phyloP scores from a whole-genome alignment of 306 rosid species.

The Castanea sativa region DNA sequence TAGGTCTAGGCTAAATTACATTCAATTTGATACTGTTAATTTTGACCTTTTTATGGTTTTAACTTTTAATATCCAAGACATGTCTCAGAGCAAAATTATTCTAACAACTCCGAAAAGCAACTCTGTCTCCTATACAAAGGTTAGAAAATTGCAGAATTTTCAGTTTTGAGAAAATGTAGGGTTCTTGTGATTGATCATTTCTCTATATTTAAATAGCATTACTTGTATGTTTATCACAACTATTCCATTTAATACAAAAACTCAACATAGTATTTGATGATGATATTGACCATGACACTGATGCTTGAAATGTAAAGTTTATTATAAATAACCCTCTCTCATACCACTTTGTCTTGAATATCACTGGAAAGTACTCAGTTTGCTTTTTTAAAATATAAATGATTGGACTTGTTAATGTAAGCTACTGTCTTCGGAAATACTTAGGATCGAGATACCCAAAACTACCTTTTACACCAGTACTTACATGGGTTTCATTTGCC shows the following conservation, averaged over 20 bases:
- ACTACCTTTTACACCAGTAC: constrained; percentile 96
- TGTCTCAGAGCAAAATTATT: not conserved
- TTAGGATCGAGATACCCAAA: constrained; percentile 95
- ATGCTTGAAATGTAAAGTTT: not conserved
- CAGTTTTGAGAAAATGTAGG: not conserved
- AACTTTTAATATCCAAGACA: not conserved
- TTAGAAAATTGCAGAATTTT: not conserved
- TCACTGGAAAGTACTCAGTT: not conserved
- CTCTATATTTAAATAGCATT: not conserved
- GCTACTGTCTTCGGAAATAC: constrained; percentile 92
- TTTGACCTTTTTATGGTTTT: too few species aligned
- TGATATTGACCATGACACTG: not conserved
- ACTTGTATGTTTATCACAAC: not conserved
- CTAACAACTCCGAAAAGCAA: not conserved
- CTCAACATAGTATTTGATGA: not conserved
- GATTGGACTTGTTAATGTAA: constrained; percentile 27
- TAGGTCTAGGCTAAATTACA: too few species aligned
- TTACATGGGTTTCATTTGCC: constrained; percentile 79
- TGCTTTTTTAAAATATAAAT: too few species aligned
- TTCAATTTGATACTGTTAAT: too few species aligned
- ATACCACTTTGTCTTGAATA: not conserved
- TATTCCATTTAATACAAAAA: not conserved
- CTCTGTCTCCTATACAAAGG: not conserved
- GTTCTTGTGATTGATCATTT: not conserved
- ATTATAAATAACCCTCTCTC: not conserved